phyloP scores from a whole-genome alignment of 2,329 filamentous ascomycete species.

The Nectriaceae sp. region DNA sequence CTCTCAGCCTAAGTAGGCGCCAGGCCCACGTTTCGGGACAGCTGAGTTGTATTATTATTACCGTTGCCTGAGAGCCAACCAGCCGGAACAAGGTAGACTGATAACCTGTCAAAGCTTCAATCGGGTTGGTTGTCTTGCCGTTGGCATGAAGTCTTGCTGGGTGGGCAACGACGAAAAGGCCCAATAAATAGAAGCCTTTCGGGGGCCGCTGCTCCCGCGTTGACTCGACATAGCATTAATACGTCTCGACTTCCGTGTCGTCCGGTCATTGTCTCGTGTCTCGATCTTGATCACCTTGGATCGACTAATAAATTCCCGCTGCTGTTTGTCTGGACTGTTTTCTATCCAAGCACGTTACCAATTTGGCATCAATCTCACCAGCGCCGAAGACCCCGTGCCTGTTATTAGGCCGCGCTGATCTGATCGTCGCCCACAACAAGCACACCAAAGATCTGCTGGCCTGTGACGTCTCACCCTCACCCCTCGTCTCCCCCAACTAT shows the following conservation, averaged over 20 bases:
- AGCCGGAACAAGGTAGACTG: too few species aligned
- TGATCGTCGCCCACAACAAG: background rate
- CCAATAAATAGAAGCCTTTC: background rate
- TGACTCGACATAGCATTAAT: too few species aligned
- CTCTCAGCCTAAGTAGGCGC: too few species aligned
- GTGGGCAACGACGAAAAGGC: background rate
- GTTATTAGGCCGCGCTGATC: background rate
- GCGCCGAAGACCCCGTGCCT: background rate
- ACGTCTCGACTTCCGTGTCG: background rate
- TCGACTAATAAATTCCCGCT: too few species aligned
- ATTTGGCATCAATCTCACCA: background rate
- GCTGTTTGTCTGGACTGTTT: too few species aligned
- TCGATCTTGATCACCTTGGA: background rate
- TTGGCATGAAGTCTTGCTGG: background rate
- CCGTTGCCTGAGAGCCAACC: too few species aligned
- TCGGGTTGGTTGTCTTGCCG: too few species aligned
- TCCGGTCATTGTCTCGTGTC: background rate
- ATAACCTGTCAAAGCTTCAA: too few species aligned
- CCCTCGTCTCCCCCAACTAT: background rate
- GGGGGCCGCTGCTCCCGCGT: background rate
- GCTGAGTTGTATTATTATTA: too few species aligned
- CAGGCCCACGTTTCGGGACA: too few species aligned
- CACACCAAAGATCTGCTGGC: background rate
- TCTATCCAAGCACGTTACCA: too few species aligned
- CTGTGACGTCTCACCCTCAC: background rate